Evolutionary conservation across 768 basidiomycete species (phyloP), one percentile per base, ranked within the genome.

Genomic region (Rhizopogon vulgaris): DNA sequence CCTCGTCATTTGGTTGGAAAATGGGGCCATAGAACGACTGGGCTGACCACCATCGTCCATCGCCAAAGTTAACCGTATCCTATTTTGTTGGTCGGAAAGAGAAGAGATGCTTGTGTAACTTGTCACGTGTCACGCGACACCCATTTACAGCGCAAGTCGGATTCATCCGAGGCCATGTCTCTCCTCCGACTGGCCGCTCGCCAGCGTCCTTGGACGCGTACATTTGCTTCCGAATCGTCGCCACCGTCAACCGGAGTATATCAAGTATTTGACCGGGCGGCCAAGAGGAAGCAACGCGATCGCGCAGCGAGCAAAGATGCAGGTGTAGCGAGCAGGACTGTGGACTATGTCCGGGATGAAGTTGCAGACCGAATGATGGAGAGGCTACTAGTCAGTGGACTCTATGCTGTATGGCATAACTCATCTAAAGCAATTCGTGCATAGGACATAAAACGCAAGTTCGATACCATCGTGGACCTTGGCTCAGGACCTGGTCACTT

Each of bases 401-500:
- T 48, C 56, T 43, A 46, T 49, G 36, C 30, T 47, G 38, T 40
- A 28, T 22, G 14, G 18, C 48, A 45, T 51, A 28, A 30, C 42
- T 47, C 24, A 45, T 38, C 39, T 52, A 54, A 39, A 58, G 42
- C 41, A 41, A n/a, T 4, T 9, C 38, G 18, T 22, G 17, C 24
- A 25, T 61, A 98, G 95, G 95, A 99, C 66, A 88, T 99, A 58
- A 94, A 90, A 69, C 79, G 85, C 40, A 85, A 80, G 32, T 96
- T 94, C 61, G 71, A 75, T 43, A 76, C 82, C 2, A 74, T 99
- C 18, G 70, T 98, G 15, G 96, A 99, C 70, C 71, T 97, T 25
- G 91, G 92, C 1, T 84, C 92, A 27, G 94, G 95, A 10, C 76
- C 96, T 3, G 96, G 96, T 1, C 94, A 94, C 70, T 86, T 99